Percentiles rank a stretch among this genome's conserved stretches.
Conservation (phyloP, 176 grass and related monocot species). For the Pharus latifolius region DNA sequence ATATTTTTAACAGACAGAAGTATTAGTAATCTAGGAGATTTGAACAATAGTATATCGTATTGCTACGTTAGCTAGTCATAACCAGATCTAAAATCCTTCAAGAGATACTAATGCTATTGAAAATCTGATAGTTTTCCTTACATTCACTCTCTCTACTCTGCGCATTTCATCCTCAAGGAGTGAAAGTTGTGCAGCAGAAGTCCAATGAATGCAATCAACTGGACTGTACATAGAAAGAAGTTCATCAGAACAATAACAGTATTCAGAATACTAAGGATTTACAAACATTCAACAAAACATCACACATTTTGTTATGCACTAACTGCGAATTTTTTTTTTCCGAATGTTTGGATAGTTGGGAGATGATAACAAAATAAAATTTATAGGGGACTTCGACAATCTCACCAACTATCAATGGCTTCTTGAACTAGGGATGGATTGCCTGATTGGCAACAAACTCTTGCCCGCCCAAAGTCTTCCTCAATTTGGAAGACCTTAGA, state of each 20-base stretch:
- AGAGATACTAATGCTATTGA: neutral
- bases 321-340: neutral
- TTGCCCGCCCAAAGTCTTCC: conserved; percentile 84
- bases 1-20: no score
- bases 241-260: conserved; percentile 15
- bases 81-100: neutral
- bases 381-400: neutral
- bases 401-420: conserved; percentile 91
- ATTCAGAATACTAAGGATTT: neutral
- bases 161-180: conserved; percentile 99
- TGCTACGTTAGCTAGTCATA: neutral
- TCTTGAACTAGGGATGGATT: conserved; percentile 48
- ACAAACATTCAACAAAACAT: neutral
- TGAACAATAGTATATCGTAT: neutral
- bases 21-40: neutral
- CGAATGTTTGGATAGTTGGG: neutral
- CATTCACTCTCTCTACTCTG: conserved; percentile 88
- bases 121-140: conserved; percentile 30
- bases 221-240: conserved; percentile 48
- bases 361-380: neutral
- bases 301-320: neutral
- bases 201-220: conserved; percentile 99
- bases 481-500: conserved; percentile 74
- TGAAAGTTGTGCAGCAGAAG: conserved; percentile 82
- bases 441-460: conserved; percentile 75